A percentile compares a stretch with the other conserved stretches of the same genome.
Conservation (phyloP, 352 stramenopile species). For the Pythium rhizo-oryzae region DNA sequence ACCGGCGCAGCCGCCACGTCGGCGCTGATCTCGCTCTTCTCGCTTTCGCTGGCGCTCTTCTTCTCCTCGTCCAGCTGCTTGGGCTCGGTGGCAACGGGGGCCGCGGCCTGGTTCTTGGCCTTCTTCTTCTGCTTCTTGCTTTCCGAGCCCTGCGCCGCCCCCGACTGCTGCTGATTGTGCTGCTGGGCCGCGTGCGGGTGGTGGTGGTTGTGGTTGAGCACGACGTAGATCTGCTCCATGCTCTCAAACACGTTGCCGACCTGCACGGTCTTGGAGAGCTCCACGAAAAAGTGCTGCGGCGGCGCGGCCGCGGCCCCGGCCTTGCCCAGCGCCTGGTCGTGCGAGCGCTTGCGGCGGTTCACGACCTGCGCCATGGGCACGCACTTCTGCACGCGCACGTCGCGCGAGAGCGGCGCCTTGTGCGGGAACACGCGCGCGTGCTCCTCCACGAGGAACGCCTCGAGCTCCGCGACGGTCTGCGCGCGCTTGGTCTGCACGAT, state of each 20-base stretch:
- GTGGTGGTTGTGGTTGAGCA: constrained; percentile 30
- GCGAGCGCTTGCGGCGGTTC: constrained; percentile 44
- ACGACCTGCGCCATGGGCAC: constrained; percentile 54
- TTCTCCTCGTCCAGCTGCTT: constrained; percentile 1
- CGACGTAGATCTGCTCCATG: constrained; percentile 84
- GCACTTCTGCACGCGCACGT: constrained; percentile 77
- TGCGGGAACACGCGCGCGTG: constrained; percentile 67
- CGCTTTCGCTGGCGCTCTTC: not conserved
- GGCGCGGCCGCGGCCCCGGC: constrained; percentile 19
- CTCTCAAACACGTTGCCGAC: constrained; percentile 71
- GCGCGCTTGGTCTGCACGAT: constrained; percentile 57
- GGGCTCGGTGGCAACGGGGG: not conserved
- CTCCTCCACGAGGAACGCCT: constrained; percentile 64
- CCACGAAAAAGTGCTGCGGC: constrained; percentile 57
- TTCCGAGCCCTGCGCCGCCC: not conserved
- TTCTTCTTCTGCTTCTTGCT: constrained; percentile 31
- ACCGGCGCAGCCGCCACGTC: no score
- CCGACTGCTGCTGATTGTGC: constrained; percentile 4
- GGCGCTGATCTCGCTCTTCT: not conserved
- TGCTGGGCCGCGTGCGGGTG: constrained; percentile 5
- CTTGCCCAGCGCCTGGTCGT: constrained; percentile 18
- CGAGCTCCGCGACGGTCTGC: constrained; percentile 58
- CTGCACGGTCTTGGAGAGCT: constrained; percentile 80
- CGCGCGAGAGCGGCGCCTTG: constrained; percentile 39
- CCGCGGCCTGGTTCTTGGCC: constrained; percentile 18